These are phyloP conservation scores for Brassica cretica DNA, from an alignment of 345 rosid species.

Conservation along the genomic window DNA sequence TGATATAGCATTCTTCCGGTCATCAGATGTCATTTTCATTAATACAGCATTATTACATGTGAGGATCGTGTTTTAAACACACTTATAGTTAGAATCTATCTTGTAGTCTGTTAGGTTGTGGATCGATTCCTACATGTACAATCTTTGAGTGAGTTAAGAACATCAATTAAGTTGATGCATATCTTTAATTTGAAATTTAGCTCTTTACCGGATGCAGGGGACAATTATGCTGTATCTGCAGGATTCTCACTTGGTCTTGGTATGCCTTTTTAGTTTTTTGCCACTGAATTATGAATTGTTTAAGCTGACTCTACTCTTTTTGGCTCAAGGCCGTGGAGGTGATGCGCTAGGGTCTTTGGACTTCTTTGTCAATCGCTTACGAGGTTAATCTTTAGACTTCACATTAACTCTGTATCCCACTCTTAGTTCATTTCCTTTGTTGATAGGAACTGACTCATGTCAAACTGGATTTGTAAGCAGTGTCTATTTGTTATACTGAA, in stretches of 20 bases:
- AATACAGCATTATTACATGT: conserved; percentile 8
- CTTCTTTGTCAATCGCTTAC: conserved; percentile 73
- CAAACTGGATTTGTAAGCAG: conserved; percentile 1
- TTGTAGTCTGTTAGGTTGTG: neutral
- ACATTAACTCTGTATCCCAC: conserved; percentile 32
- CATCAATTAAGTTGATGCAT: neutral
- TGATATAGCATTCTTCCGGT: conserved; percentile 15
- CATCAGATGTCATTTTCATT: conserved; percentile 15
- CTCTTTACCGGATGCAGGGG: conserved; percentile 61
- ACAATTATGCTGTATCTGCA: conserved; percentile 98
- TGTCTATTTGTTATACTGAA: conserved; percentile 23
- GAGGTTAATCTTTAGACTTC: conserved; percentile 51
- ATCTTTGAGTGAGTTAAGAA: neutral
- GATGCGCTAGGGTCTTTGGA: conserved; percentile 75
- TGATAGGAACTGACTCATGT: conserved; percentile 16
- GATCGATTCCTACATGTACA: neutral
- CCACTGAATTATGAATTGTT: neutral
- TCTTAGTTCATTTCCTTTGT: conserved; percentile 7
- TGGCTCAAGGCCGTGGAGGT: conserved; percentile 80
- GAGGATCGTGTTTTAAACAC: conserved; percentile 15
- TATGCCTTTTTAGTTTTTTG: conserved; percentile 40
- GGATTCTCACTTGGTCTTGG: conserved; percentile 98
- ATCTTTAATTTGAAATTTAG: conserved; percentile 7
- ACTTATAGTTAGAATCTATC: neutral
- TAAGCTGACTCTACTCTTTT: conserved; percentile 25